phyloP scores from a whole-genome alignment of 164 flowering plant genomes.

The Houttuynia cordata region DNA sequence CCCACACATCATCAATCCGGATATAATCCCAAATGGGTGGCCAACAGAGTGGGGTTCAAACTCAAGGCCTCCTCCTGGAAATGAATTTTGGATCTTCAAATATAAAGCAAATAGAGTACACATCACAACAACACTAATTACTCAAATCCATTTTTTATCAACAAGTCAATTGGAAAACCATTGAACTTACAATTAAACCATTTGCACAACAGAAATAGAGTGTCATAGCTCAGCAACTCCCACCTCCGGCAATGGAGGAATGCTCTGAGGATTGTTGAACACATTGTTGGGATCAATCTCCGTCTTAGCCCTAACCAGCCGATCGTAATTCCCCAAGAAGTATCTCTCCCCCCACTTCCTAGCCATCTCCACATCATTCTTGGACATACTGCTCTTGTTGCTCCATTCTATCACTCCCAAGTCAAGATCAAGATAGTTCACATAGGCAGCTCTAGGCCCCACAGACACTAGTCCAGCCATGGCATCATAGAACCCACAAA shows the following conservation, averaged over 20 bases:
- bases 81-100: no score
- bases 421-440: constrained; percentile 27
- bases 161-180: no score
- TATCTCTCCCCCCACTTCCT: constrained; percentile 62
- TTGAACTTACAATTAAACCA: no score
- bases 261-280: constrained; percentile 39
- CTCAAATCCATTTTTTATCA: no score
- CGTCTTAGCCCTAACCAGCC: constrained; percentile 39
- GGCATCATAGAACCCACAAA: constrained; percentile 9
- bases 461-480: constrained; percentile 16
- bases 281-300: constrained; percentile 35
- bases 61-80: no score
- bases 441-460: constrained; percentile 20
- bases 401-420: constrained; percentile 10
- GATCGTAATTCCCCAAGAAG: constrained; percentile 40
- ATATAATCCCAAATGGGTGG: no score
- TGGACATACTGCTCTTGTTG: neutral
- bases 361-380: constrained; percentile 15
- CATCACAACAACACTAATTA: no score
- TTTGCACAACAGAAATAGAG: neutral
- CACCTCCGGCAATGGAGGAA: constrained; percentile 24
- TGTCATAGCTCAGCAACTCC: neutral
- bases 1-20: no score
- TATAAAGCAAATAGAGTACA: no score
- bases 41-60: no score